Percentiles rank a stretch among this genome's conserved stretches.
Evolutionary conservation across 208 protist species (phyloP).

Genomic region (Leishmania turanica): DNA sequence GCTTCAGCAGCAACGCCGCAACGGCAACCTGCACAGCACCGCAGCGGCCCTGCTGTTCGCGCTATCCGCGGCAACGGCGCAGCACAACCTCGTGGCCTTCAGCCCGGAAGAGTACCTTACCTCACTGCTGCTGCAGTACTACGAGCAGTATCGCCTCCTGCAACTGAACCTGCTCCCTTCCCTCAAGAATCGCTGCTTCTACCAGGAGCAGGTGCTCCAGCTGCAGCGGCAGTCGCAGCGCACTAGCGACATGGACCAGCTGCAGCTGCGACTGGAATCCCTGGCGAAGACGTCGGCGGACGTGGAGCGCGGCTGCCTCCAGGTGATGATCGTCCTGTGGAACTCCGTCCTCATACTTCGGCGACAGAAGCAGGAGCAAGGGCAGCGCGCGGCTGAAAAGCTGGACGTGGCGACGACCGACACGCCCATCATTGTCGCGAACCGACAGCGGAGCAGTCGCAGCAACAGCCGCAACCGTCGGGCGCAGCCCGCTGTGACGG

Average conservation of each 20-base stretch:
- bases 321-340: conserved; percentile 51
- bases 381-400: neutral
- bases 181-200: conserved; percentile 65
- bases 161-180: conserved; percentile 66
- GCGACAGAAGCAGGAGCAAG: neutral
- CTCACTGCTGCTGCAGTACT: conserved; percentile 67
- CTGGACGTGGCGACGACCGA: neutral
- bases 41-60: conserved; percentile 25
- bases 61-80: conserved; percentile 32
- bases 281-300: conserved; percentile 29
- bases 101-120: conserved; percentile 56
- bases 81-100: conserved; percentile 46
- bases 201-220: conserved; percentile 60
- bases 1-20: conserved; percentile 3
- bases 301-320: conserved; percentile 37
- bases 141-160: conserved; percentile 81
- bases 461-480: neutral
- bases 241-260: conserved; percentile 35
- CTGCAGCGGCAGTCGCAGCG: conserved; percentile 39
- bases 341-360: conserved; percentile 34
- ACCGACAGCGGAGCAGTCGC: neutral
- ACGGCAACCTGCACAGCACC: conserved; percentile 10
- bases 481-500: neutral
- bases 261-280: conserved; percentile 37
- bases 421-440: conserved; percentile 17